Conservation (phyloP, 768 basidiomycete genomes). For the Xerocomellus chrysenteron region DNA sequence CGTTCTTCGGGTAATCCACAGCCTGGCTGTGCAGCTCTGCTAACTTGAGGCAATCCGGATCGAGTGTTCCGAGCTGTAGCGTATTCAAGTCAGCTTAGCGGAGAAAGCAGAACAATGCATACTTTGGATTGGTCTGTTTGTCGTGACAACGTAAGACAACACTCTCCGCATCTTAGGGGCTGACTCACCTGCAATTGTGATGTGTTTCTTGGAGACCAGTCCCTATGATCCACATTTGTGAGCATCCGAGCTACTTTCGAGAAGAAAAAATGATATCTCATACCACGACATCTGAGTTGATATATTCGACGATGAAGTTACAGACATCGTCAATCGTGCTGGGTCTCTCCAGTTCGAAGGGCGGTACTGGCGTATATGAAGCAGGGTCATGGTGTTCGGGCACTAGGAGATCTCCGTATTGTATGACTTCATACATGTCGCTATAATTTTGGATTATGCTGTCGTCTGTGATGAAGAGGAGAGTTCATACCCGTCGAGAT, state of each 20-base stretch:
- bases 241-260: neutral
- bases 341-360: conserved; percentile 42
- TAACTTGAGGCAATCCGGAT: conserved; percentile 54
- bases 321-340: conserved; percentile 70
- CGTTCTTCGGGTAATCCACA: conserved; percentile 81
- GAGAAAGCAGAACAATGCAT: neutral
- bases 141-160: neutral
- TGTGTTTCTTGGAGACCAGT: conserved; percentile 62
- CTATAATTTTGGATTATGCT: conserved; percentile 33
- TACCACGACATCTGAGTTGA: conserved; percentile 79
- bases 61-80: conserved; percentile 57
- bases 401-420: conserved; percentile 54
- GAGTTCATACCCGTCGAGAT: conserved; percentile 66
- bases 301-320: conserved; percentile 81
- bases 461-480: neutral
- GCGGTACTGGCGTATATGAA: conserved; percentile 42
- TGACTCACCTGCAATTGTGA: conserved; percentile 65
- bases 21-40: conserved; percentile 61
- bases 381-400: conserved; percentile 50
- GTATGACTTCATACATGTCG: conserved; percentile 64
- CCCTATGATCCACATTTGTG: conserved; percentile 44
- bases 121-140: conserved; percentile 69
- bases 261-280: conserved; percentile 9
- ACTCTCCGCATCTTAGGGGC: neutral
- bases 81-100: conserved; percentile 1